These are phyloP conservation scores for Cladorrhinum sp. DNA, from an alignment of 2,329 filamentous ascomycete genomes.

Conservation along the genomic window DNA sequence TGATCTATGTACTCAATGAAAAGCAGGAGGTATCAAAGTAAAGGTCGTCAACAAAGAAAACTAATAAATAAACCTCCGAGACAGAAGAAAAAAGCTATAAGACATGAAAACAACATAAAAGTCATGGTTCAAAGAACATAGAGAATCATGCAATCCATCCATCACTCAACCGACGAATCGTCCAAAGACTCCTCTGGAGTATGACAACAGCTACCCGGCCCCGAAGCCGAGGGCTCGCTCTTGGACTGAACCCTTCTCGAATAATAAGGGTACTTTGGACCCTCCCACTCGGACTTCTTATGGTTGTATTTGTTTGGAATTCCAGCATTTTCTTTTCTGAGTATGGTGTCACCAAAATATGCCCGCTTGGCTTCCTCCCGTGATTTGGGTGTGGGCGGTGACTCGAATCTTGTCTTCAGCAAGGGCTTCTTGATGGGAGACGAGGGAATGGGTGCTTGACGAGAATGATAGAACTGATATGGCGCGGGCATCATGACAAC, in stretches of 20 bases:
- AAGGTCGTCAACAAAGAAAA: too few relatives aligned
- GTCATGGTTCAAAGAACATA: background rate
- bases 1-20: too few relatives aligned
- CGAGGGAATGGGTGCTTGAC: background rate
- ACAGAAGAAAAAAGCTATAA: background rate
- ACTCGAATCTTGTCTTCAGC: background rate
- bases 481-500: slow-evolving; percentile 22
- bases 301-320: background rate
- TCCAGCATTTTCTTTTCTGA: background rate
- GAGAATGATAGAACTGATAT: slow-evolving; percentile 21
- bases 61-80: background rate
- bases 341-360: background rate
- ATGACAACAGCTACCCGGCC: background rate
- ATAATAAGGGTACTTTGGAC: slow-evolving; percentile 33
- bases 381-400: background rate
- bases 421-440: background rate
- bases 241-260: slow-evolving; percentile 47
- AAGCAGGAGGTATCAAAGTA: too few relatives aligned
- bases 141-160: background rate
- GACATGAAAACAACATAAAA: background rate
- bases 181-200: background rate
- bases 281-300: slow-evolving; percentile 2
- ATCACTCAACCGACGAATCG: background rate
- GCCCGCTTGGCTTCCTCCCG: background rate
- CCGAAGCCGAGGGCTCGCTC: slow-evolving; percentile 40